phyloP scores from a whole-genome alignment of 2,329 filamentous ascomycete genomes.

The Neurospora crassa region DNA sequence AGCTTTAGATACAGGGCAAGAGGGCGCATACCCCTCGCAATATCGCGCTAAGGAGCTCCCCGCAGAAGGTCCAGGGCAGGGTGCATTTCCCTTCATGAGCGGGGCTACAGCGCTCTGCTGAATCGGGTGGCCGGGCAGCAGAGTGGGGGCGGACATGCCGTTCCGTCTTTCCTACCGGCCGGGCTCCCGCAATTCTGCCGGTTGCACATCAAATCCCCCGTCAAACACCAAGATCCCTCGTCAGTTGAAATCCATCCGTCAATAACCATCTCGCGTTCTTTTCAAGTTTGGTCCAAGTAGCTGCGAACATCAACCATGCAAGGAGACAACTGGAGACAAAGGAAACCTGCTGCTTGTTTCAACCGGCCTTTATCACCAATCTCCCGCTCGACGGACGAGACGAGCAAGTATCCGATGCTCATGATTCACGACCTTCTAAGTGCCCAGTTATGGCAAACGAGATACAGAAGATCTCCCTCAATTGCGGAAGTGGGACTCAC shows the following conservation, averaged over 20 bases:
- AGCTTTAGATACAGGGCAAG: neutral
- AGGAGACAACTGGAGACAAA: neutral
- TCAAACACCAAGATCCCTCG: neutral
- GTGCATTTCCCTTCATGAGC: neutral
- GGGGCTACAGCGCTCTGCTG: neutral
- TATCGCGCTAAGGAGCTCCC: neutral
- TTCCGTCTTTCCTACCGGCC: neutral
- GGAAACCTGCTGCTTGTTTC: neutral
- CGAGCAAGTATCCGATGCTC: neutral
- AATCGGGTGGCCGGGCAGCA: neutral
- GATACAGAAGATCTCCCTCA: neutral
- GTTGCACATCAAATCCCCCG: neutral
- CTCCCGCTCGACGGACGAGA: neutral
- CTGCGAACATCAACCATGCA: neutral
- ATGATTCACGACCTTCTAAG: neutral
- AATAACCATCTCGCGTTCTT: neutral
- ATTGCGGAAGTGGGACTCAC: neutral
- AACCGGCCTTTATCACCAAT: neutral
- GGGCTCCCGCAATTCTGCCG: neutral
- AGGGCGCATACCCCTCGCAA: neutral
- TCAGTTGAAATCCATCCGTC: neutral
- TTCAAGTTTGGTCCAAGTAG: neutral
- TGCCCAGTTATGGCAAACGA: neutral
- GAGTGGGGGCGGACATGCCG: neutral
- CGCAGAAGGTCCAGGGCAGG: neutral